Evolutionary conservation across 2,329 filamentous ascomycete genomes (phyloP), one percentile per base, ranked within the genome.

Genomic region (Lecanicillium sp.): DNA sequence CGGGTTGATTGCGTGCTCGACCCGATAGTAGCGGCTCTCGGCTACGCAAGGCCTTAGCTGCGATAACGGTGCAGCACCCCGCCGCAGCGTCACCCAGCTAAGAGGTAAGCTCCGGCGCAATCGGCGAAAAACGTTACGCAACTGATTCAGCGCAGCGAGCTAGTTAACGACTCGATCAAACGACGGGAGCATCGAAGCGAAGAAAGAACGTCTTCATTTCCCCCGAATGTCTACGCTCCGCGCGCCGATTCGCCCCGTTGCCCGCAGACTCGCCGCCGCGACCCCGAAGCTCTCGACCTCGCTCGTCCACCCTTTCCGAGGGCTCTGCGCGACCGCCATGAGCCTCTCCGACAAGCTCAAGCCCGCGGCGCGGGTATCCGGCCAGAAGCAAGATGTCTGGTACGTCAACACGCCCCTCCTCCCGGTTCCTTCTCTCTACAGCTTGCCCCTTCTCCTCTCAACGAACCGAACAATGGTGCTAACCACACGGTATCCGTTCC

Each of bases 351-450:
- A 64, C 32, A 76, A 75, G 58, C 60, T 77, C 29, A 72, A 71
- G 64, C 74, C 74, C 30, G 74, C 74, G 5, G 71, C 71, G 21
- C 62, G 74, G 21, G 74, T 77, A 15, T 68, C 71, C 9, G 70
- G 70, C 19, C 69, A 72, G 58, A 65, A 69, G 59, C 71, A 77
- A 53, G 69, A 77, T 71, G 74, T 77, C 32, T 77, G 74, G 74
- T 75, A 53, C 62, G 70, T 54, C 24, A 19, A 32, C 14, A 24
- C 14, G 4, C 11, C 21, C 6, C 10, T 38, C 12, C 26, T 12
- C 26, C 26, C 26, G 7, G 7, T 12, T 12, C 26, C 26, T 12
- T 12, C 26, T 12, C 26, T 12, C 26, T n/a, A n/a, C n/a, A n/a
- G n/a, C n/a, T n/a, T n/a, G n/a, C n/a, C n/a, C n/a, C n/a, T n/a